Percentiles rank a stretch among this genome's conserved stretches.
phyloP scores from a whole-genome alignment of 768 basidiomycete genomes.

The Psilocybe cyanescens region DNA sequence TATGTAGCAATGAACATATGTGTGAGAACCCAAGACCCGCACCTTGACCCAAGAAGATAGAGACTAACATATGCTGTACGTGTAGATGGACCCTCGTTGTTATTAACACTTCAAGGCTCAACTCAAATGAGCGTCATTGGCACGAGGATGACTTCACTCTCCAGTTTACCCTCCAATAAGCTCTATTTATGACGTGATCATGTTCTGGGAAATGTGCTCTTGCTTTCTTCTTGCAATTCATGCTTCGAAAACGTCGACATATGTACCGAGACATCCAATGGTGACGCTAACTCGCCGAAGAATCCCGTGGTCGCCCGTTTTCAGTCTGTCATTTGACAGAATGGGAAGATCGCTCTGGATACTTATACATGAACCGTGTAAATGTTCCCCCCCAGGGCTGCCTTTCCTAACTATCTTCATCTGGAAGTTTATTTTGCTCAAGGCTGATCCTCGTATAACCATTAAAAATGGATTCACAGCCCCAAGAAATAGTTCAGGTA shows the following conservation, averaged over 20 bases:
- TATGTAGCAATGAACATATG: neutral
- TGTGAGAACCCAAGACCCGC: no score
- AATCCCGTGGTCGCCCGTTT: neutral
- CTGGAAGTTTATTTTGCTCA: no score
- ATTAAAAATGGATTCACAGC: slow-evolving; percentile 2
- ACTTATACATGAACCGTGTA: neutral
- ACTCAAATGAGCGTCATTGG: no score
- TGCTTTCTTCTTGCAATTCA: neutral
- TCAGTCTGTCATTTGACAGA: neutral
- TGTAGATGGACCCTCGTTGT: no score
- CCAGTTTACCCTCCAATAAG: neutral
- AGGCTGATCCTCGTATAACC: neutral
- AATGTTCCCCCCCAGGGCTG: neutral
- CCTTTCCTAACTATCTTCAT: no score
- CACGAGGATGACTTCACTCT: neutral
- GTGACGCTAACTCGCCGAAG: neutral
- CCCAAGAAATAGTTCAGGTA: slow-evolving; percentile 6
- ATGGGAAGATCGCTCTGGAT: neutral
- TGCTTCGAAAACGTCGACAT: neutral
- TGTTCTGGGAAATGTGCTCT: neutral
- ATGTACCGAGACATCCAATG: neutral
- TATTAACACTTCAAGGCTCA: no score
- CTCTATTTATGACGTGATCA: neutral
- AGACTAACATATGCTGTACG: no score
- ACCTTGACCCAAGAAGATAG: no score